Evolutionary conservation across 164 flowering plant species (phyloP).

Genomic region (Magnolia kwangsiensis): DNA sequence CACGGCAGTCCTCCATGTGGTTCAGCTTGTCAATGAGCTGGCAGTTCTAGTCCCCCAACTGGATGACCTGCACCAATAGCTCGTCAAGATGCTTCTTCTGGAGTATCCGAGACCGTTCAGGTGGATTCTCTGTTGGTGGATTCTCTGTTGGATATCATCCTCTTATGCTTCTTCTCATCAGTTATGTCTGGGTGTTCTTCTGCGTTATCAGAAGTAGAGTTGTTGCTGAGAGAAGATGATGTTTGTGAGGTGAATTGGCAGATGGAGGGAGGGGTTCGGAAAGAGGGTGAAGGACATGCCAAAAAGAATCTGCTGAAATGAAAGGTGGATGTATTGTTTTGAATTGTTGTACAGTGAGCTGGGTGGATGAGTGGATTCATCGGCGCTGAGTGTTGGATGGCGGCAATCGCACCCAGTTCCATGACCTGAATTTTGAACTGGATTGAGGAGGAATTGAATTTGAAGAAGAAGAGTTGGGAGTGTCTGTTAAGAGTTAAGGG

Average conservation of each 20-base stretch:
- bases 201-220: slow-evolving; percentile 85
- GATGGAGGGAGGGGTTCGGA: slow-evolving; percentile 18
- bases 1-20: slow-evolving; percentile 59
- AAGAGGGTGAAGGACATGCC: slow-evolving; percentile 22
- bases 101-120: slow-evolving; percentile 80
- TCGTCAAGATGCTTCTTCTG: slow-evolving; percentile 92
- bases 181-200: slow-evolving; percentile 65
- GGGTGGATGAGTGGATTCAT: slow-evolving; percentile 27
- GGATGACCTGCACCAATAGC: slow-evolving; percentile 80
- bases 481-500: neutral
- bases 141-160: slow-evolving; percentile 95
- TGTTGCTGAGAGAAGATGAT: slow-evolving; percentile 23
- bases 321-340: slow-evolving; percentile 26
- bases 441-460: neutral
- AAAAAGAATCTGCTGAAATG: slow-evolving; percentile 30
- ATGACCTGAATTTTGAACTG: slow-evolving; percentile 11
- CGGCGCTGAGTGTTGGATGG: slow-evolving; percentile 31
- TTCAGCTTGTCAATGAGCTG: slow-evolving; percentile 77
- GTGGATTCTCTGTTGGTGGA: slow-evolving; percentile 95
- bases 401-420: slow-evolving; percentile 37
- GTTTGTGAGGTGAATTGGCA: slow-evolving; percentile 24
- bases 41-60: slow-evolving; percentile 76
- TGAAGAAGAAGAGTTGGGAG: neutral
- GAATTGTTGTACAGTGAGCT: slow-evolving; percentile 24
- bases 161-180: slow-evolving; percentile 78